phyloP scores from a whole-genome alignment of 176 grass and related monocot species.

The Eleusine indica region DNA sequence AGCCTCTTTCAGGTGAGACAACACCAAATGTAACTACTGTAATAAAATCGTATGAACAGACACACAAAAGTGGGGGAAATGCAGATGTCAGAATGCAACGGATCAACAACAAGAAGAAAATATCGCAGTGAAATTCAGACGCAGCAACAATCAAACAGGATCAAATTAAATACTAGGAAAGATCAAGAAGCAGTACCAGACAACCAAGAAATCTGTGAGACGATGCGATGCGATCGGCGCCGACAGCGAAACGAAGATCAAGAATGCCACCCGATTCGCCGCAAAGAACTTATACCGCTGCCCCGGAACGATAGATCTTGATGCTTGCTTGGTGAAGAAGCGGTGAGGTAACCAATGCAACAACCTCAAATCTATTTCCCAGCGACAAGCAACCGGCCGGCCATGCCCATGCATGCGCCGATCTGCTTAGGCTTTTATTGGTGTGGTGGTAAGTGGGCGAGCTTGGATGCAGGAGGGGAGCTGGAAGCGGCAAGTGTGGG shows the following conservation, averaged over 20 bases:
- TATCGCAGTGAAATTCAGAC: neutral
- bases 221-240: neutral
- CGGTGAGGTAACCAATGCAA: neutral
- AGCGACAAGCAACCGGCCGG: constrained; percentile 40
- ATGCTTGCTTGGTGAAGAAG: constrained; percentile 24
- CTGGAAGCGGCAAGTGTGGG: constrained; percentile 35
- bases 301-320: neutral
- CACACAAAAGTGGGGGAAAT: neutral
- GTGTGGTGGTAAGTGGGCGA: neutral
- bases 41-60: too few species aligned
- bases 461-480: constrained; percentile 21
- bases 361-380: constrained; percentile 52
- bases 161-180: neutral
- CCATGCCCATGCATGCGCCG: constrained; percentile 33
- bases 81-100: neutral
- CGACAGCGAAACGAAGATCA: neutral
- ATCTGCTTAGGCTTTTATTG: constrained; percentile 37
- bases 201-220: too few species aligned
- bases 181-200: constrained; percentile 9
- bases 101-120: too few species aligned
- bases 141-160: neutral
- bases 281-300: neutral
- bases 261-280: neutral
- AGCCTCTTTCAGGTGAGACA: too few species aligned
- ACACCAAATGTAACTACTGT: too few species aligned